Evolutionary conservation across 1,284 basidiomycete genomes (phyloP), one percentile per base, ranked within the genome.

Genomic region (Microbotryum violaceum): DNA sequence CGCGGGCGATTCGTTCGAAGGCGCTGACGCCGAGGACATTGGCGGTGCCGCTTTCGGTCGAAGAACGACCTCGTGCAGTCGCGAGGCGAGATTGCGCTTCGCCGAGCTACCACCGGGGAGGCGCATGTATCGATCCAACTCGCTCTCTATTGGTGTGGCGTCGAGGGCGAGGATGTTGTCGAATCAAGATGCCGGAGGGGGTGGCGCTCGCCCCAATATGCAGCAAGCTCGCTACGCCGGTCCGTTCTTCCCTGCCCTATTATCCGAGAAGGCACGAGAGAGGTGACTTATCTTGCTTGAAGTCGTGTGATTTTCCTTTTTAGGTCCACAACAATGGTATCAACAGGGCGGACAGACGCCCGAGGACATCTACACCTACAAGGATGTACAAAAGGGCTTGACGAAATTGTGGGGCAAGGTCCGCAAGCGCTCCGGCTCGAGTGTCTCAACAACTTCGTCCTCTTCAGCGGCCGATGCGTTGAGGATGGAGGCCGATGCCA

Each of bases 311-410:
- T 31, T 31, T 7, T 49, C 23, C 4, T 21, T 2, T 20, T 4
- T 57, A 68, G 67, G 67, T 9, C 67, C 65, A 21, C 60, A 63
- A 23, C 58, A 59, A 23, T 67, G 67, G 67, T 65, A 69, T 51
- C 59, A 64, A 37, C 31, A 29, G 4, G 65, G 65, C 37, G 67
- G 65, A 1, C 46, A 54, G 2, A 21, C 62, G 21, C 67, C 67
- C 18, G 53, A 54, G 0, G 67, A 65, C 52, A 63, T 67, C 25
- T 69, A 67, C 60, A 62, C 65, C 9, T 64, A 56, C 53, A 44
- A 60, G 18, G 67, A 69, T 55, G 53, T 57, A 3, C 52, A 57
- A 5, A 29, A 48, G 6, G 67, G 65, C 23, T 12, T 69, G 14
- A 16, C 29, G 4, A 69, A 69, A 52, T 58, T 69, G 21, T 69